Base-by-base conservation (phyloP, 495 filamentous ascomycete species). In the Aspergillus indologenus region DNA sequence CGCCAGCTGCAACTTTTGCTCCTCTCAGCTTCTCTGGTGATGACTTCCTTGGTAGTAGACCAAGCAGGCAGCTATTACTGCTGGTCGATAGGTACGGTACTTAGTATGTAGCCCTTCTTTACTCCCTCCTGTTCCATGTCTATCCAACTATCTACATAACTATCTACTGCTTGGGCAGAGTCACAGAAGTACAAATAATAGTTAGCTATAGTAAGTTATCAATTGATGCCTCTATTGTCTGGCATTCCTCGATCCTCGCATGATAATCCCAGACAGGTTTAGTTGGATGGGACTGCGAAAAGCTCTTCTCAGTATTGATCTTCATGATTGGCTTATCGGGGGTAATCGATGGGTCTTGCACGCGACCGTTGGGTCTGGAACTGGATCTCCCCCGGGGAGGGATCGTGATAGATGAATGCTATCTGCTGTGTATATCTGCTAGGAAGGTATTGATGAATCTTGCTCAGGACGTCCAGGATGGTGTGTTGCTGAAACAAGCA, bases 291-390 rank as follows among this genome's bases (percentile, higher is more conserved):
- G 42, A 43, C 20, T 31, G 18, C 23, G 29, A 51, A 51, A n/a
- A 51, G 48, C 23, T n/a, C 56, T 20, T 45, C 24, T 43, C 19
- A 31, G 18, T 31, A 31, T 26, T 15, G 9, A n/a, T 43, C 18
- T 14, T 20, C 24, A 14, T 54, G 15, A 59, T 59, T 59, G 57
- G 57, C 20, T 42, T 21, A 46, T 26, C 52, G 17, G 26, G 24
- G 44, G 42, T 23, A 7, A 40, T 31, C n/a, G 29, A 45, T 48
- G 42, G 57, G 52, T 45, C 51, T 51, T 45, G 44, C 57, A 54
- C 29, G 51, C 49, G 44, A 54, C 57, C 50, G 57, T 54, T 59
- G 44, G 43, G 50, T 54, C 50, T 59, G 57, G 50, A n/a, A 59
- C 57, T 58, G 43, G 47, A 44, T 40, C 34, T 40, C 12, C 34